A percentile compares a stretch with the other conserved stretches of the same genome.
Evolutionary conservation across 768 basidiomycete genomes (phyloP).

Genomic region (Rubroboletus satanas): DNA sequence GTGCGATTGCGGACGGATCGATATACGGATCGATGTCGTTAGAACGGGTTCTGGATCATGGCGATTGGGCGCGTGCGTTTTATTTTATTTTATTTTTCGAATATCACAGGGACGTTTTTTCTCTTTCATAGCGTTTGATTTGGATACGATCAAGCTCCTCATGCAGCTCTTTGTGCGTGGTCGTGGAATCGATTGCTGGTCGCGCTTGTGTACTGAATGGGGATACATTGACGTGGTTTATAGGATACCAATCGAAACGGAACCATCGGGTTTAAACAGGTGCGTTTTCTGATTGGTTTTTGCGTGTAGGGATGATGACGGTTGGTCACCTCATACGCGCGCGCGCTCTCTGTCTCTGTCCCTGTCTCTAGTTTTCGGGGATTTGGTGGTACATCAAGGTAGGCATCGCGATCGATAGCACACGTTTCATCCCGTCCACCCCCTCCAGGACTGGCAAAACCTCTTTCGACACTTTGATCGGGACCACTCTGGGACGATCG

Average conservation of each 20-base stretch:
- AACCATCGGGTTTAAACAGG: slow-evolving; percentile 78
- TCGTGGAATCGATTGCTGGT: not conserved
- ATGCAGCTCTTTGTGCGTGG: slow-evolving; percentile 71
- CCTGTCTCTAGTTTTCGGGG: slow-evolving; percentile 50
- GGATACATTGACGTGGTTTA: not conserved
- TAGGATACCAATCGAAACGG: slow-evolving; percentile 73
- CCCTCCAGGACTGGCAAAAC: slow-evolving; percentile 74
- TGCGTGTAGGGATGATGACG: not conserved
- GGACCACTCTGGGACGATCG: slow-evolving; percentile 81
- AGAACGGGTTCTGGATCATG: slow-evolving; percentile 45
- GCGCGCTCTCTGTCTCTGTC: not conserved
- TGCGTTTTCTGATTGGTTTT: slow-evolving; percentile 21
- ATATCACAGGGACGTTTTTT: not conserved
- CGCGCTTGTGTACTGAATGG: not conserved
- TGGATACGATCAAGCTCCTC: slow-evolving; percentile 81
- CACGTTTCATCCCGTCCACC: not conserved
- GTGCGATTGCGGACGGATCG: not conserved
- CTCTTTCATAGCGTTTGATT: slow-evolving; percentile 59
- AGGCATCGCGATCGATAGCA: not conserved
- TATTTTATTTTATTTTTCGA: not conserved
- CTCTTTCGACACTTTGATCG: slow-evolving; percentile 81
- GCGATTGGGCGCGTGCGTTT: slow-evolving; percentile 73
- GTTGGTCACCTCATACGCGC: too few species aligned
- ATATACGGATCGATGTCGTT: not conserved
- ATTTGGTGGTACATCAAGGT: slow-evolving; percentile 81